Base-by-base conservation (phyloP, 2,329 filamentous ascomycete genomes). In the Aspergillus sp. region DNA sequence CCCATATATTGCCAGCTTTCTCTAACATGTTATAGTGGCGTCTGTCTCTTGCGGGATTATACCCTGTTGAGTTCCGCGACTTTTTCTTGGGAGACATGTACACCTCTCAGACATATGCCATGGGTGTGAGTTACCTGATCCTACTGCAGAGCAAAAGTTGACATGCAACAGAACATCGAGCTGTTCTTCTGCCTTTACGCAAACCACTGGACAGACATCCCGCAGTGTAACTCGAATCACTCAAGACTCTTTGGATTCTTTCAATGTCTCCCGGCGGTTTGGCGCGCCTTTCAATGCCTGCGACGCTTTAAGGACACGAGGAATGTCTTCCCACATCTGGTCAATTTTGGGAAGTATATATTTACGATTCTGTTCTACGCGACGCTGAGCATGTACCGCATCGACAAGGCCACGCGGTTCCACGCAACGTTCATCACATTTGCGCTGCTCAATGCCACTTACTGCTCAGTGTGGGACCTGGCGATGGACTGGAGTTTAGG, bases 11-110 rank as follows among this genome's bases (percentile, higher is more conserved):
- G 6, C 8, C 5, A 12, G 8, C 35, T 19, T 26, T 24, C 7
- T 15, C 29, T 22, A 44, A 53, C 6, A 56, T 37, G 17, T 8
- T 8, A 6, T 42, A 91, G 81, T 93, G 83, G 74, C 83, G 91
- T 39, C 68, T 96, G 12, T 64, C 93, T 33, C 72, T 89, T 30
- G 85, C 89, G 10, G 88, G 88, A 3, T 57, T 93, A 13, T 95
- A 93, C 51, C 86, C 86, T 1, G 91, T 98, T 30, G 89, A 96
- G 55, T 98, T 96, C 57, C 77, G 88, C 36, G 91, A 98, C 60
- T 96, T 98, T 63, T 96, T 95, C 60, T 72, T 96, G 0, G 91
- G 91, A 32, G 91, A 98, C 55, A 95, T 96, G 70, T 94, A 93
- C 59, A 96, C 89, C 60, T 96, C 91, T 2, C 69, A 93, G 35